phyloP scores from a whole-genome alignment of 176 grass and related monocot species.

The Carex parvula region DNA sequence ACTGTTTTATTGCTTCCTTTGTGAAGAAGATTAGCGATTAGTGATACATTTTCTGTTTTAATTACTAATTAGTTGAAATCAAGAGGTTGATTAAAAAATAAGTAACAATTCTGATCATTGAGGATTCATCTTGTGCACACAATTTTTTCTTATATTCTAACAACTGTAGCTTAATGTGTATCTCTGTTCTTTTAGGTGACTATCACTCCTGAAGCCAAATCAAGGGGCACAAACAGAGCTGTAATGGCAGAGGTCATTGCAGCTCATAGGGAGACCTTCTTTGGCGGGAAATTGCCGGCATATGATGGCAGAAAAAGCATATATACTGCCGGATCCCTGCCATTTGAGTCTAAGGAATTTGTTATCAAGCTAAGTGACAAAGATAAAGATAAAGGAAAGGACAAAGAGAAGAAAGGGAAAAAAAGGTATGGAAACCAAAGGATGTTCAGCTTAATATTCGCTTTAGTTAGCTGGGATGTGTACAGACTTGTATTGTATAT shows the following conservation, averaged over 20 bases:
- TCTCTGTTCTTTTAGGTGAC: constrained; percentile 39
- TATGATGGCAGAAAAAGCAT: constrained; percentile 88
- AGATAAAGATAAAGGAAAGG: constrained; percentile 25
- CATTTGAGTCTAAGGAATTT: constrained; percentile 67
- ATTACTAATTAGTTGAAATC: background rate
- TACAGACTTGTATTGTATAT: background rate
- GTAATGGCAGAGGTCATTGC: constrained; percentile 59
- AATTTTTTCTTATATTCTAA: background rate
- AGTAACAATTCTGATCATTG: background rate
- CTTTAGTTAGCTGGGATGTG: background rate
- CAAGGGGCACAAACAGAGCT: constrained; percentile 50
- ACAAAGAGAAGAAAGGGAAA: constrained; percentile 37
- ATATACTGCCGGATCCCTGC: constrained; percentile 77
- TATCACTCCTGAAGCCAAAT: constrained; percentile 73
- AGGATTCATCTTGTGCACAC: background rate
- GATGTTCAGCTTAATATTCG: background rate
- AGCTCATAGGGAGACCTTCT: constrained; percentile 40
- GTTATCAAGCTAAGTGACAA: constrained; percentile 46
- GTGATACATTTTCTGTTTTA: background rate
- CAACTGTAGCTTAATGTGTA: background rate
- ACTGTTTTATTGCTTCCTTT: background rate
- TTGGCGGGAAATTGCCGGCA: constrained; percentile 56
- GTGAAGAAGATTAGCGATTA: background rate
- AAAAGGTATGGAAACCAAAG: constrained; percentile 10
- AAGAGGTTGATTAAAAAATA: background rate